Conservation (phyloP, 2,329 filamentous ascomycete genomes). For the Cladosporium sp. region DNA sequence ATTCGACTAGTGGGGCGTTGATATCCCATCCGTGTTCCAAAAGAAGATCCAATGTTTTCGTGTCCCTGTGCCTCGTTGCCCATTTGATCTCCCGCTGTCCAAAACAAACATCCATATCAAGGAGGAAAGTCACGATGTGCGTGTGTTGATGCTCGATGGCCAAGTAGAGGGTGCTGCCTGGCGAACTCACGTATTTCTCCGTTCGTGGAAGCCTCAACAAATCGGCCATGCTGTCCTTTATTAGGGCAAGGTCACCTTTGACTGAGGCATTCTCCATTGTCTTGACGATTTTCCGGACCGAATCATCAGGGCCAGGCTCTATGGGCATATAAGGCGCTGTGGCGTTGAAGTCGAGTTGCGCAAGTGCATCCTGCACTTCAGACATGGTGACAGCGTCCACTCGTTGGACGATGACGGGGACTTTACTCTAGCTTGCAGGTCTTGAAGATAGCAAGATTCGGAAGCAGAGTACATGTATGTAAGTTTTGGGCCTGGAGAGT, state of each 20-base stretch:
- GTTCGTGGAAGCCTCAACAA: neutral
- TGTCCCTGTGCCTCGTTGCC: conserved; percentile 6
- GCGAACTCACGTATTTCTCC: neutral
- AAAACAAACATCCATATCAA: conserved; percentile 1
- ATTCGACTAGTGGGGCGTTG: conserved; percentile 6
- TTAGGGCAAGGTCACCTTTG: neutral
- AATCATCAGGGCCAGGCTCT: neutral
- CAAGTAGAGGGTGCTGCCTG: conserved; percentile 10
- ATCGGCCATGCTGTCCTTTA: neutral
- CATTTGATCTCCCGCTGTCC: neutral
- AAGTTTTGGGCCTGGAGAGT: no score
- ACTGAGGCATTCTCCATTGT: neutral
- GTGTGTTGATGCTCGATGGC: conserved; percentile 7
- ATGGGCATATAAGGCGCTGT: neutral
- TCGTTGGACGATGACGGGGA: no score
- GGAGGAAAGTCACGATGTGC: conserved; percentile 7
- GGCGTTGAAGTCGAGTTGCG: neutral
- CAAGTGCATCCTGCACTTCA: neutral
- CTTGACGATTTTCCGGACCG: neutral
- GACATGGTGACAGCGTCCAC: no score
- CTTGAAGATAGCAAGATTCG: no score
- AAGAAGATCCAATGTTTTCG: conserved; percentile 8
- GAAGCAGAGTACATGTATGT: no score
- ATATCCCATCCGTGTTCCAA: conserved; percentile 12
- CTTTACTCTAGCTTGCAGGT: no score